Base-by-base conservation (phyloP, 2,329 filamentous ascomycete species). In the Penicillium aurantiogriseum region DNA sequence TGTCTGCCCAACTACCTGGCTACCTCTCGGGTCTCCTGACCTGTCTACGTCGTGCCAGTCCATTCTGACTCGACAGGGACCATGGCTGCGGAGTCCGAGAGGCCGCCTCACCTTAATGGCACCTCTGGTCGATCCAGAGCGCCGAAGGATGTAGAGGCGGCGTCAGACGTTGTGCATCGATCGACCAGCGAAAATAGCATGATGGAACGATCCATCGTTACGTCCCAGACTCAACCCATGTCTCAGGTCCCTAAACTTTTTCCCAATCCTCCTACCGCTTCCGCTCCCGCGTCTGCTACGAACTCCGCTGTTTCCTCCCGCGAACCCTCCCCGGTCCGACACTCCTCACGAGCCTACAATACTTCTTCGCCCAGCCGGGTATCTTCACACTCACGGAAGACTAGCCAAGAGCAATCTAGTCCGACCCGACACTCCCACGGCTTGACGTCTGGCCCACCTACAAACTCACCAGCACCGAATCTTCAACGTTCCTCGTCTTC, bases 401-500 rank as follows among this genome's bases (percentile, higher is more conserved):
- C 84, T 71, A 90, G 86, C 71, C 81, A 86, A 60, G 87, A 90
- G 55, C 77, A 81, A 53, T 46, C 42, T 58, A 90, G 86, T 66
- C 86, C 88, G 21, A 79, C 82, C 54, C 83, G 88, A 53, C 42
- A 71, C 7, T 69, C 67, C 64, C 77, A 79, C 56, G 82, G 78
- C 44, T 64, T 70, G n/a, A 63, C 66, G 39, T 59, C 73, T 49
- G 63, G 60, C 25, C 62, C 68, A 51, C 63, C 67, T 21, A 69
- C 71, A 56, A 79, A 83, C 54, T 82, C 86, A 36, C 85, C 86
- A 50, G 82, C 86, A 27, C 81, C 85, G 25, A 80, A 87, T 21
- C 80, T 87, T 56, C 83, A 88, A 73, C 84, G 87, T 71, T 84
- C 86, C 58, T 79, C 93, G 48, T 89, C 89, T 17, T 83, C 88